Base-by-base conservation (phyloP, 352 stramenopile species). In the Hyaloperonospora arabidopsidis region DNA sequence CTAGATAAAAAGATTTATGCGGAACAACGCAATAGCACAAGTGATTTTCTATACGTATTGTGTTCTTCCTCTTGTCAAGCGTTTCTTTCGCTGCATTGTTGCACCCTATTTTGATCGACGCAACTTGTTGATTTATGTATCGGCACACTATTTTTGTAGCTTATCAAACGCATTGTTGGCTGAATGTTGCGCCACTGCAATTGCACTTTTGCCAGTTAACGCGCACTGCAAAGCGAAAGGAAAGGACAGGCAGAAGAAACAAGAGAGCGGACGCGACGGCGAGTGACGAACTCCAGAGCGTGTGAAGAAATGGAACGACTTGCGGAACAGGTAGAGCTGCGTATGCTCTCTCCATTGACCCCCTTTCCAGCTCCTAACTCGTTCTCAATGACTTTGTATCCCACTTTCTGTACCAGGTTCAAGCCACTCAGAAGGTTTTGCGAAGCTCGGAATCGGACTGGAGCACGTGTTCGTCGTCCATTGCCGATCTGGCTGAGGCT, bases 401-500 rank as follows among this genome's bases (percentile, higher is more conserved):
- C 47, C 35, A 18, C 2, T 49, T 22, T 17, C 17, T 46, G 19
- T 11, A 28, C 48, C 41, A 85, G 74, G 51, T 83, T 49, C 59
- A 76, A 52, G 62, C 65, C 48, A 59, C 68, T 21, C 61, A 78
- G 45, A 58, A 68, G 39, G 45, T 78, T 28, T 45, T 83, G 3
- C 46, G 48, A 2, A 39, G 60, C 12, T 45, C 52, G 0, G 53
- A 72, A 17, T 54, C 48, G 25, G 66, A 86, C 34, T 89, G 79
- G 79, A 63, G 34, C 21, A 63, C 68, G 43, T 49, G 60, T 50
- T 72, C 72, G 15, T 34, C 36, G 8, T 59, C 70, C 10, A 64
- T 87, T 34, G 61, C 70, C 2, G 67, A 79, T 21, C 53, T 89
- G 1, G 71, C 79, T 10, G 53, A 59, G 6, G 67, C 64, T 18